Percentiles rank a stretch among this genome's conserved stretches.
These are phyloP conservation scores for Trypanosoma rangeli DNA, from an alignment of 208 protist species.

Conservation along the genomic window DNA sequence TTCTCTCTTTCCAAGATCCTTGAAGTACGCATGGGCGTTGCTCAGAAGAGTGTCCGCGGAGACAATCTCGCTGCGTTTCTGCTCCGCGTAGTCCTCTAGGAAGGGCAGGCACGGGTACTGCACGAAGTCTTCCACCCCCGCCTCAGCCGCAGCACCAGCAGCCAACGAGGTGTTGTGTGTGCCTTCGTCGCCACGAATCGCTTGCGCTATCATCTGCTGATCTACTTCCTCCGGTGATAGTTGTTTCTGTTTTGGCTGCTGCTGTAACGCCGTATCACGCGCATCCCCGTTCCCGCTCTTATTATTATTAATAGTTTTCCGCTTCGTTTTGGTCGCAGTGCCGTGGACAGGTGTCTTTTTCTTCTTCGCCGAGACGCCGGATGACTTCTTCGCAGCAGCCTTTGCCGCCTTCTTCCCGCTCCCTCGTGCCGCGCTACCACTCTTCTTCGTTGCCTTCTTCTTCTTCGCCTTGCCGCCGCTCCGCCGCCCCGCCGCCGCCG, in stretches of 20 bases:
- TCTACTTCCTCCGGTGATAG: constrained; percentile 36
- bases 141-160: constrained; percentile 1
- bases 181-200: constrained; percentile 48
- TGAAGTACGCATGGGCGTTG: constrained; percentile 80
- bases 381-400: constrained; percentile 23
- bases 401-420: constrained; percentile 49
- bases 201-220: constrained; percentile 44
- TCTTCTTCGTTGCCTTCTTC: not conserved
- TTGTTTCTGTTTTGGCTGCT: constrained; percentile 10
- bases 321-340: not conserved
- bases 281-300: not conserved
- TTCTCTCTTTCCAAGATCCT: constrained; percentile 60
- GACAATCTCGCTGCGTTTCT: constrained; percentile 56
- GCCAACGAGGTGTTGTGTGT: constrained; percentile 16
- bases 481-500: constrained; percentile 2
- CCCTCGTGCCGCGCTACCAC: constrained; percentile 31
- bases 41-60: constrained; percentile 60
- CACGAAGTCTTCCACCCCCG: constrained; percentile 28
- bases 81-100: constrained; percentile 71
- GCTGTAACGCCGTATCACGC: not conserved
- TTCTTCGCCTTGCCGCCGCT: not conserved
- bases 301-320: not conserved
- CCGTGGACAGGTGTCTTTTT: not conserved
- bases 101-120: constrained; percentile 60
- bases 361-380: constrained; percentile 8